phyloP scores from a whole-genome alignment of 306 rosid genomes.

The Leucaena leucocephala region DNA sequence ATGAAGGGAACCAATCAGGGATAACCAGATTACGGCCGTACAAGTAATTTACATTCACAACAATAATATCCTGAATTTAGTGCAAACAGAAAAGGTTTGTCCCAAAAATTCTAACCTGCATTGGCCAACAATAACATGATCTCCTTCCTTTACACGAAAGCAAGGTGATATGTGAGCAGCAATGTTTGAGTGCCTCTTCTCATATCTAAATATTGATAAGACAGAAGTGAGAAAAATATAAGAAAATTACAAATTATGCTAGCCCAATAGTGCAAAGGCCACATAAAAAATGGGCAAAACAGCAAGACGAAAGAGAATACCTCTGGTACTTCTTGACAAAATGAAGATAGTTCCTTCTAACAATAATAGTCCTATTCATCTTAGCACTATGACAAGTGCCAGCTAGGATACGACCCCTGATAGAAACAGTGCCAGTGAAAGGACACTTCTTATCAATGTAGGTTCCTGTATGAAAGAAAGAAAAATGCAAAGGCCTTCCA shows the following conservation, averaged over 20 bases:
- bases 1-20: not conserved
- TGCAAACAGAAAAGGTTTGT: not conserved
- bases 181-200: conserved; percentile 84
- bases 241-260: not conserved
- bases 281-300: not conserved
- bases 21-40: not conserved
- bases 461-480: conserved; percentile 47
- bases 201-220: conserved; percentile 66
- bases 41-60: not conserved
- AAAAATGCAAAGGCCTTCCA: not conserved
- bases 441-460: conserved; percentile 90
- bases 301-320: conserved; percentile 25
- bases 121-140: conserved; percentile 78
- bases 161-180: conserved; percentile 81
- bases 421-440: conserved; percentile 75
- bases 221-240: not conserved
- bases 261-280: not conserved
- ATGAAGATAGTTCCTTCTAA: conserved; percentile 79
- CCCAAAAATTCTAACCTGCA: conserved; percentile 63
- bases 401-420: conserved; percentile 77
- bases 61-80: not conserved
- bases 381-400: conserved; percentile 94
- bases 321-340: conserved; percentile 83
- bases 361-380: conserved; percentile 78
- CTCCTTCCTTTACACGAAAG: conserved; percentile 94